Conservation (phyloP, 2,329 filamentous ascomycete genomes). For the Fusarium tricinctum region DNA sequence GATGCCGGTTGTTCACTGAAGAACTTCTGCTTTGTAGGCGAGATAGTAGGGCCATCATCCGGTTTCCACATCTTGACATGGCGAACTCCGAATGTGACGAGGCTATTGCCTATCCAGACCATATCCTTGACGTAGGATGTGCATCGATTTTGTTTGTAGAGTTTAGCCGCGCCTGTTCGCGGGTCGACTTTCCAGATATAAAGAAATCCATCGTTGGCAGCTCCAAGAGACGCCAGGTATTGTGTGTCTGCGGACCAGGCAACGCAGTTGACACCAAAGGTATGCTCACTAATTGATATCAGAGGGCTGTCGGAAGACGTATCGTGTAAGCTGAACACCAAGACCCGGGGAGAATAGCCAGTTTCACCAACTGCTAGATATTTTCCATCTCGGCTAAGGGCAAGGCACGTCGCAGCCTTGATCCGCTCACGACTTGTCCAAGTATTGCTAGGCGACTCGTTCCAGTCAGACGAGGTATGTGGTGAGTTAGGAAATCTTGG, state of each 20-base stretch:
- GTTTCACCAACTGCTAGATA: conserved; percentile 95
- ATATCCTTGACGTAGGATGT: conserved; percentile 89
- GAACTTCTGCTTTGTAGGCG: conserved; percentile 75
- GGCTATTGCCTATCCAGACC: conserved; percentile 86
- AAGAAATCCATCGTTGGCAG: conserved; percentile 92
- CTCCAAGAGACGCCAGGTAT: conserved; percentile 89
- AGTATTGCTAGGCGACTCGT: conserved; percentile 78
- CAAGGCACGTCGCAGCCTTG: conserved; percentile 92
- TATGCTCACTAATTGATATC: conserved; percentile 89
- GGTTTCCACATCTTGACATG: conserved; percentile 95
- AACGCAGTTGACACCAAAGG: conserved; percentile 87
- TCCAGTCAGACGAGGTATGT: conserved; percentile 64
- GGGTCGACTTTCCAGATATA: conserved; percentile 91
- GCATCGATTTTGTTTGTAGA: conserved; percentile 91
- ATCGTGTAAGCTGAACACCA: conserved; percentile 90
- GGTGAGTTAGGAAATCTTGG: conserved; percentile 63
- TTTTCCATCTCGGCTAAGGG: conserved; percentile 87
- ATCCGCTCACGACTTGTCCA: conserved; percentile 93
- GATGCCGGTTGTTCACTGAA: conserved; percentile 57
- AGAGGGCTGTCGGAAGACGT: conserved; percentile 84
- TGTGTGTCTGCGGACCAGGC: conserved; percentile 90
- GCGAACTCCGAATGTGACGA: conserved; percentile 89
- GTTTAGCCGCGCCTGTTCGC: conserved; percentile 82
- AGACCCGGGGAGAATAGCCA: conserved; percentile 89
- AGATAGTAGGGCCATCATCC: conserved; percentile 72